A percentile compares a stretch with the other conserved stretches of the same genome.
Evolutionary conservation across 2,329 filamentous ascomycete genomes (phyloP).

Genomic region (Purpureocillium lavendulum): DNA sequence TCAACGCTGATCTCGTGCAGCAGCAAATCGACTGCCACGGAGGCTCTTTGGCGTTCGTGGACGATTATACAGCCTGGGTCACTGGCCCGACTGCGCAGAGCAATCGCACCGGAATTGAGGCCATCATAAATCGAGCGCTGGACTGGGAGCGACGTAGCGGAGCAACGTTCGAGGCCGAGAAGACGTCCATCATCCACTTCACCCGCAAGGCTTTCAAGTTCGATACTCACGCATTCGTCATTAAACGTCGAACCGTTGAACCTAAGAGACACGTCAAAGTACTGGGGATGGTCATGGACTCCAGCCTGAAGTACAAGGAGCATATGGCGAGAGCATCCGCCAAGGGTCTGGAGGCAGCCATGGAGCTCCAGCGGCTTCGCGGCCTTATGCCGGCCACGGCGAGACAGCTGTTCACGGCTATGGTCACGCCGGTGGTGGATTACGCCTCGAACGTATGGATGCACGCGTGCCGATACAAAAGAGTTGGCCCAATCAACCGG

Average conservation of each 20-base stretch:
- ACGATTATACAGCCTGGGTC: slow-evolving; percentile 19
- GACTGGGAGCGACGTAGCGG: too few species aligned
- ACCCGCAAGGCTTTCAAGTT: slow-evolving; percentile 4
- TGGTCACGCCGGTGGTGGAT: too few species aligned
- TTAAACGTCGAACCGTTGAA: slow-evolving; percentile 4
- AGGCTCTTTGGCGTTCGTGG: slow-evolving; percentile 18
- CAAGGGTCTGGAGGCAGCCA: slow-evolving; percentile 14
- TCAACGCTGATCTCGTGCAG: slow-evolving; percentile 27
- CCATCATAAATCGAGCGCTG: too few species aligned
- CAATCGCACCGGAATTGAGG: too few species aligned
- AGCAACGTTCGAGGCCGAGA: slow-evolving; percentile 15
- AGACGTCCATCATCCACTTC: slow-evolving; percentile 15
- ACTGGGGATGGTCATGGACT: slow-evolving; percentile 8
- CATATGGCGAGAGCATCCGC: slow-evolving; percentile 13
- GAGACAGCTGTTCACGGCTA: too few species aligned
- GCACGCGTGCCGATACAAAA: too few species aligned
- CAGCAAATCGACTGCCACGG: slow-evolving; percentile 14
- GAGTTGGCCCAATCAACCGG: too few species aligned
- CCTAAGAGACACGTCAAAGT: slow-evolving; percentile 8
- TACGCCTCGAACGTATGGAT: too few species aligned
- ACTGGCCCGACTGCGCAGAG: too few species aligned
- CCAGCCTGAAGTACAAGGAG: slow-evolving; percentile 15
- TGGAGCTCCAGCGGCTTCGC: slow-evolving; percentile 11
- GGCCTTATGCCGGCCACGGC: too few species aligned
- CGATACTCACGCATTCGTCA: background rate